Evolutionary conservation across 768 basidiomycete species (phyloP), one percentile per base, ranked within the genome.

Genomic region (Suillus subluteus): DNA sequence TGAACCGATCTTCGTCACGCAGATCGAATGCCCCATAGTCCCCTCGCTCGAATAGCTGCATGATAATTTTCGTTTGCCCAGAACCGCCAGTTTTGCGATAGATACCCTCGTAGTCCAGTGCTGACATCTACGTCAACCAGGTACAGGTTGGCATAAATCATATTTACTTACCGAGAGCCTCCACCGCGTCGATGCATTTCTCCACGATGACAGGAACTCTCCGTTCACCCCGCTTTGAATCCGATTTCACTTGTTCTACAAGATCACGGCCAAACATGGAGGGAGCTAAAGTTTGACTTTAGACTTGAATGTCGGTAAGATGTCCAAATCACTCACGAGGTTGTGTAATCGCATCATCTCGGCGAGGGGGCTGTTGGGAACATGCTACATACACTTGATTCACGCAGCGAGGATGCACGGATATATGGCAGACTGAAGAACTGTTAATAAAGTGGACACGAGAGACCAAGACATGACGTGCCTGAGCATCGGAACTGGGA

Each of bases 41-140:
- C 63, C 95, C 96, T 58, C 92, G 87, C 73, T 99, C 98, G 72
- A 99, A 99, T 32, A 97, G 83, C 69, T 96, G 93, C 0, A 94
- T 96, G 79, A 99, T 98, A 62, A 85, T 85, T 81, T 97, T 97
- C 43, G 94, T 92, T 73, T 96, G 96, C 3, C 92, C 86, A 37
- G 92, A 89, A 3, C 98, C 98, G 38, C 98, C 98, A 0, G 91
- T 95, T 81, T 99, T 99, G 69, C 98, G 94, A 78, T 99, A 99
- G 69, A 99, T 95, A 13, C 98, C 98, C 77, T 99, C 98, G 73
- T 96, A 96, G 66, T 98, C 95, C 80, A 98, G 85, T 6, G 93
- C 96, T 94, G 62, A 62, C 38, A 38, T 37, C 61, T n/a, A 35
- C 15, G 65, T 69, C 38, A 72, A 18, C 38, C 5, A 32, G 26